Evolutionary conservation across 495 filamentous ascomycete species (phyloP), one percentile per base, ranked within the genome.

Genomic region (Tuber borchii): DNA sequence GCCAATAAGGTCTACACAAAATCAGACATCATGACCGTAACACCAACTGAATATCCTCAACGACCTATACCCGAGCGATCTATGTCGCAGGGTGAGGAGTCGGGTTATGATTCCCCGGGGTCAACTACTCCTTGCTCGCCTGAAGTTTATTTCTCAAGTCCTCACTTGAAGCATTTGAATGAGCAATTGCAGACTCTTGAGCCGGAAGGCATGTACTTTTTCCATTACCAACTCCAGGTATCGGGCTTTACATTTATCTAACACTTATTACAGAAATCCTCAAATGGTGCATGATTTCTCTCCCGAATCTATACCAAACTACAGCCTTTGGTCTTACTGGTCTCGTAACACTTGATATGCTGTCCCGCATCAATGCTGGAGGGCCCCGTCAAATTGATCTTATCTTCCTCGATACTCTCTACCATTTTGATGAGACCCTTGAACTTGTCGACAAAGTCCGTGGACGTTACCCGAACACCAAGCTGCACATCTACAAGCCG

Each of bases 251-350:
- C 51, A 10, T 26, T 61, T 74, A 45, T 61, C 71, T 71, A 81
- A 75, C 75, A 72, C 31, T 70, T 76, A 61, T 77, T 43, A 84
- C 87, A 90, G 95, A 97, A 79, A 91, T 98, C 82, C 87, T 99
- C 74, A 90, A 88, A 86, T 97, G 97, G 93, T 93, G 91, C 87
- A 90, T 93, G 83, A 91, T 91, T 71, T 92, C 94, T 74, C 90
- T 99, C 80, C 96, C 95, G 74, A 90, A 90, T 81, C 91, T 99
- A 19, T 98, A 91, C 86, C 95, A 99, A 86, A 94, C 94, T 69
- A 98, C 95, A n/a, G 95, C 95, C 56, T 97, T 99, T 80, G 95
- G 95, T 65, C 87, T 98, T 65, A 97, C 94, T 9, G 95, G 95
- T 71, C 90, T 99, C 39, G 95, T 92, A 71, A 97, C 94, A 75